Base-by-base conservation (phyloP, 306 rosid species). In the Senna tora region DNA sequence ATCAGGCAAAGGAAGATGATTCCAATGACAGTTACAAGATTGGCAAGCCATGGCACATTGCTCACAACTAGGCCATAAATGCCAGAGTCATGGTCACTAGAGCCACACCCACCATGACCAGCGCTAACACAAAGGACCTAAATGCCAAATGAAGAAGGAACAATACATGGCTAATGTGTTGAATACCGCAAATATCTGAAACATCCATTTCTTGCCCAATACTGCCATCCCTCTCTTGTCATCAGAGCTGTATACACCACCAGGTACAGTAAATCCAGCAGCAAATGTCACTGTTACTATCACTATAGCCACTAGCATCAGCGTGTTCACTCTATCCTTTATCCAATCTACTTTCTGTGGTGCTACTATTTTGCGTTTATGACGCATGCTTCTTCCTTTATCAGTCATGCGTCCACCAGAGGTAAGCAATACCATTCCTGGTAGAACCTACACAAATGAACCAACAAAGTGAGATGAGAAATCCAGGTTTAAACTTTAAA, bases 31-130 rank as follows among this genome's bases (percentile, higher is more conserved):
- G 47, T 43, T 20, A 72, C 5, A 11, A 58, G 6, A 58, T 5
- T 7, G 20, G 58, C 59, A 72, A 58, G 68, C 42, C 67, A 16
- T n/a, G 28, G 7, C 5, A 58, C 21, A 20, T 43, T 5, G 39
- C 39, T 42, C 47, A 60, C 77, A 32, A 59, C 69, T 15, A 72
- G 12, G 33, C 69, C 69, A 60, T 47, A 15, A 72, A 72, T 15
- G 69, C 69, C 50, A 47, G 7, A 45, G 25, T 6, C 43, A 32
- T 58, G 5, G 65, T n/a, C 20, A 5, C 6, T 9, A 47, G 20
- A 14, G 52, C 52, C 8, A 15, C 1, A 47, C 19, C 20, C 19
- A 47, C 52, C 55, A 50, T n/a, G 10, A 0, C 0, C 6, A 50
- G 1, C 11, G 55, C 55, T 0, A 14, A 2, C 4, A 6, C 2